Evolutionary conservation across 306 rosid species (phyloP).

Genomic region (Astragalus glycyphyllos): DNA sequence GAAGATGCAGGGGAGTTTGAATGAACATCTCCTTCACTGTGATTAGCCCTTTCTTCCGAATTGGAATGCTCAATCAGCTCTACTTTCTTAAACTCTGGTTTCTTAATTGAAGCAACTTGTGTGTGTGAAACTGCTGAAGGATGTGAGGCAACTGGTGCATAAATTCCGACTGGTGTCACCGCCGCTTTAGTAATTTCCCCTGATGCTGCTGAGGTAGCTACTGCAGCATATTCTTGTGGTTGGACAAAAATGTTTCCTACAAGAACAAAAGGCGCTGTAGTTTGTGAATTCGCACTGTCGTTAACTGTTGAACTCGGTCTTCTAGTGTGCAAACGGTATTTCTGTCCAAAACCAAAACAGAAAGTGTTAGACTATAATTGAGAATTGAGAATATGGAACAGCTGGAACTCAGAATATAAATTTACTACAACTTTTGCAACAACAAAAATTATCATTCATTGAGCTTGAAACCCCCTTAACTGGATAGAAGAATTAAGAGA

Average conservation of each 20-base stretch:
- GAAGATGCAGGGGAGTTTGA: slow-evolving; percentile 77
- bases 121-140: slow-evolving; percentile 46
- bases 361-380: slow-evolving; percentile 1
- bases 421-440: too few species aligned
- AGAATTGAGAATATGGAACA: slow-evolving; percentile 20
- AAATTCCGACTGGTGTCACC: slow-evolving; percentile 49
- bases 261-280: slow-evolving; percentile 71
- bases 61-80: slow-evolving; percentile 40
- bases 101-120: slow-evolving; percentile 39
- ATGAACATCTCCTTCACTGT: slow-evolving; percentile 57
- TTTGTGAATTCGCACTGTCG: slow-evolving; percentile 53
- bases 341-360: slow-evolving; percentile 52
- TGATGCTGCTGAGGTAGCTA: slow-evolving; percentile 49
- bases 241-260: slow-evolving; percentile 86
- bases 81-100: slow-evolving; percentile 43
- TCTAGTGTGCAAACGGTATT: slow-evolving; percentile 80
- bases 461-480: not conserved
- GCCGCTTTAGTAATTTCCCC: slow-evolving; percentile 50
- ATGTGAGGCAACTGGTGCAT: slow-evolving; percentile 69
- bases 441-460: slow-evolving; percentile 2
- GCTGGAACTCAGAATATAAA: too few species aligned
- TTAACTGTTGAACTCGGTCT: slow-evolving; percentile 66
- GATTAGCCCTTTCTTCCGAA: slow-evolving; percentile 61
- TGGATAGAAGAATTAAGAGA: not conserved
- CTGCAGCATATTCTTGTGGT: slow-evolving; percentile 64